phyloP scores from a whole-genome alignment of 768 basidiomycete genomes.

The Phylloporus arenicola region DNA sequence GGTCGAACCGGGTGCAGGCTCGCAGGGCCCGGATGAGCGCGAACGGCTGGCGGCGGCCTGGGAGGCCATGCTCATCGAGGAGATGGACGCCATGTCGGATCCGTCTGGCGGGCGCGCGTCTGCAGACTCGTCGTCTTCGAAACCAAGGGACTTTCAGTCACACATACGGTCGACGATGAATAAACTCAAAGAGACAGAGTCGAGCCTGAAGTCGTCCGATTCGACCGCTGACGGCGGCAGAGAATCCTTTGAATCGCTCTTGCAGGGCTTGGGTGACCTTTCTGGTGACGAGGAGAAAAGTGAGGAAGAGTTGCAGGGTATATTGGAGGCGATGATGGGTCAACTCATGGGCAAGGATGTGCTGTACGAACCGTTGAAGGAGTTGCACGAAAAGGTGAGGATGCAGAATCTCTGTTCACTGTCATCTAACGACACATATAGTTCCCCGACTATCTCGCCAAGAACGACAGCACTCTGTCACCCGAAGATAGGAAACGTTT shows the following conservation, averaged over 20 bases:
- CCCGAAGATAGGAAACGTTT: conserved; percentile 59
- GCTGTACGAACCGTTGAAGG: conserved; percentile 85
- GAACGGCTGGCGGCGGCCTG: conserved; percentile 54
- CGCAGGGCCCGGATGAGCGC: conserved; percentile 21
- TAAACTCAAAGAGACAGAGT: conserved; percentile 66
- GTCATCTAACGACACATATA: conserved; percentile 22
- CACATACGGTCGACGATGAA: conserved; percentile 69
- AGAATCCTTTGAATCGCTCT: conserved; percentile 46
- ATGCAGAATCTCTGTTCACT: not conserved
- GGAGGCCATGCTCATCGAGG: conserved; percentile 68
- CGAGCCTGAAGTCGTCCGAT: conserved; percentile 24
- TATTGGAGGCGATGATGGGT: conserved; percentile 63
- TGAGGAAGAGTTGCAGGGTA: conserved; percentile 53
- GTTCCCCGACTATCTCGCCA: conserved; percentile 74
- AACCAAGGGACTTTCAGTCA: conserved; percentile 53
- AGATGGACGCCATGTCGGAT: conserved; percentile 37
- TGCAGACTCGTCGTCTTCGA: conserved; percentile 1
- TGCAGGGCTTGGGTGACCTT: conserved; percentile 32
- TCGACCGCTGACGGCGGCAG: conserved; percentile 7
- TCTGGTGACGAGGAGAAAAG: conserved; percentile 34
- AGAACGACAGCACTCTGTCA: conserved; percentile 49
- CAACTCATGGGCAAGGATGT: conserved; percentile 30
- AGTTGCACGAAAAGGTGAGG: conserved; percentile 41
- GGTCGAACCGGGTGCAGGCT: conserved; percentile 9
- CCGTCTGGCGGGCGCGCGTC: conserved; percentile 5